Base-by-base conservation (phyloP, 1,284 basidiomycete genomes). In the Leccinum subrobustum region DNA sequence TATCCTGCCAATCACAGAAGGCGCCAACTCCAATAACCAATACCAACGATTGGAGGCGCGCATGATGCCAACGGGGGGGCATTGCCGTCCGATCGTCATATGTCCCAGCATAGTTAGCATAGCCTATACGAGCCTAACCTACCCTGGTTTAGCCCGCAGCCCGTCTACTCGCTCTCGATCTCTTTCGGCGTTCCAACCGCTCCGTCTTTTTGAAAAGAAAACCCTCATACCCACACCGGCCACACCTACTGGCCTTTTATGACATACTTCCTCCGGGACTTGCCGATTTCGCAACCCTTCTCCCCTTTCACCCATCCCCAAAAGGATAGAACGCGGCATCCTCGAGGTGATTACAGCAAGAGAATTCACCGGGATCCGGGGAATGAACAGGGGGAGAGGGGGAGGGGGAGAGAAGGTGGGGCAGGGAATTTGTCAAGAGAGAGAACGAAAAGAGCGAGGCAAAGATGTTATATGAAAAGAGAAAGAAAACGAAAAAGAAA, bases 261-360 rank as follows among this genome's bases (percentile, higher is more conserved):
- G 44, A 47, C 44, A 23, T 23, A 47, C 44, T 47, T 18, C 39
- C 9, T 12, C 53, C 60, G 48, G 60, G 8, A 16, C 54, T 23
- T 44, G 14, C 55, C 57, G 31, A 31, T 31, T 47, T 39, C 14
- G 35, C 48, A 23, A 58, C 27, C 44, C 11, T 48, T 14, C 44
- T 47, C 42, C 20, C 44, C 44, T 48, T 48, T 48, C 44, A 48
- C 20, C 6, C 44, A 48, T 23, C 44, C 44, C 47, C 47, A 48
- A 48, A 48, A 23, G 47, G 47, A 23, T 7, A 48, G 63, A 70
- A 70, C 57, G 70, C 66, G 68, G 65, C 16, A 3, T 60, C 70
- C 71, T 66, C 66, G 64, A 73, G 68, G 69, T 73, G 69, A 73
- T 73, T 71, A 72, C 63, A 71, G 51, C 59, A 23, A 64, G 60